Evolutionary conservation across 306 rosid genomes (phyloP).

Genomic region (Cicer yamashitae): DNA sequence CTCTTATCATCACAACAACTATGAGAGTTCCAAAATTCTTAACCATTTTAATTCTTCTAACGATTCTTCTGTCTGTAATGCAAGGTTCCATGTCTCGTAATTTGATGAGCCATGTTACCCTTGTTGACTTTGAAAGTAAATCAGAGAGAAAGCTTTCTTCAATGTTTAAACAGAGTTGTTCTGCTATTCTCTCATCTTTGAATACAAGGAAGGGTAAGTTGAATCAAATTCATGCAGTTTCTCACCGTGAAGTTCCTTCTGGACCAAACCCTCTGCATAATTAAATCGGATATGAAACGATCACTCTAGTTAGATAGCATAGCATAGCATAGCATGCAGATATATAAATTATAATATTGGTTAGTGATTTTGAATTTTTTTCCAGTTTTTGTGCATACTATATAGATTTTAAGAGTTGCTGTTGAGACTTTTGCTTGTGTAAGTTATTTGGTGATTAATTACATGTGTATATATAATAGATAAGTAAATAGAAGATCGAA

Average conservation of each 20-base stretch:
- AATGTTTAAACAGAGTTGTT: conserved; percentile 44
- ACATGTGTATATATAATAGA: conserved; percentile 3
- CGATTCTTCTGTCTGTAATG: conserved; percentile 41
- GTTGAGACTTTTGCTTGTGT: conserved; percentile 6
- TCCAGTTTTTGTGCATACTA: conserved; percentile 16
- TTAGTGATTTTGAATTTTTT: neutral
- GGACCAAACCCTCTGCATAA: conserved; percentile 87
- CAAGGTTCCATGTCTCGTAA: conserved; percentile 51
- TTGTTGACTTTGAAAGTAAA: conserved; percentile 40
- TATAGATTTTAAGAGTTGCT: conserved; percentile 14
- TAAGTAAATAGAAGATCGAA: neutral
- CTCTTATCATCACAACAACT: neutral
- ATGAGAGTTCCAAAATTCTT: conserved; percentile 53
- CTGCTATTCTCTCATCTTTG: conserved; percentile 52
- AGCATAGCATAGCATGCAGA: conserved; percentile 8
- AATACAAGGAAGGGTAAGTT: conserved; percentile 43
- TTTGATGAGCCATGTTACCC: neutral
- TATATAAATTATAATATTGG: conserved; percentile 1
- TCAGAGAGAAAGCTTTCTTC: conserved; percentile 49
- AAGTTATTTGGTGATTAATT: neutral
- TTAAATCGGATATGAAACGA: conserved; percentile 44
- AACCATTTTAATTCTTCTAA: conserved; percentile 46
- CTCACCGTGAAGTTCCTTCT: conserved; percentile 57
- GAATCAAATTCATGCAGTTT: conserved; percentile 57
- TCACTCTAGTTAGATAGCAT: conserved; percentile 7